Evolutionary conservation across 1,139 yeast species (phyloP).

Genomic region (Yamadazyma atlantica): DNA sequence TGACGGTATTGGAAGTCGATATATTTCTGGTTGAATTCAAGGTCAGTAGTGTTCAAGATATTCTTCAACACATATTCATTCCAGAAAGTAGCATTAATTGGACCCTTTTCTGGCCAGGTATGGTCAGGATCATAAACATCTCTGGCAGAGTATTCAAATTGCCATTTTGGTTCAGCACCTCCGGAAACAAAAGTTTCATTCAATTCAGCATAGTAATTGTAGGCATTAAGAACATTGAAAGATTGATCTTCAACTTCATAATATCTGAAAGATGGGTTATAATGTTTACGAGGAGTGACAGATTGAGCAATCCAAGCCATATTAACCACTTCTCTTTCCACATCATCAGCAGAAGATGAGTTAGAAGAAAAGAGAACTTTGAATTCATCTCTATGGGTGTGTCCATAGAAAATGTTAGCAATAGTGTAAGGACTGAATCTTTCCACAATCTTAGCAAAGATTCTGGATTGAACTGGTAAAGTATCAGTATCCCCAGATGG

Average conservation of each 20-base stretch:
- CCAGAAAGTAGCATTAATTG: conserved; percentile 64
- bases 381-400: conserved; percentile 71
- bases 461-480: conserved; percentile 59
- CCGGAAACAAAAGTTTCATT: conserved; percentile 51
- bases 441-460: conserved; percentile 57
- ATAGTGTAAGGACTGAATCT: conserved; percentile 70
- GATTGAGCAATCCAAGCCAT: conserved; percentile 69
- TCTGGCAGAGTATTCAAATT: conserved; percentile 55
- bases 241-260: conserved; percentile 66
- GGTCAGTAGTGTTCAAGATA: conserved; percentile 33
- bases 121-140: conserved; percentile 44
- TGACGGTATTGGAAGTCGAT: conserved; percentile 48
- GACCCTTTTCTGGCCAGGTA: conserved; percentile 51
- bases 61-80: conserved; percentile 37
- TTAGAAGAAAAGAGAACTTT: conserved; percentile 51
- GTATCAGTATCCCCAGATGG: conserved; percentile 58
- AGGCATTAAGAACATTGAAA: conserved; percentile 60
- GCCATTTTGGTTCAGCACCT: conserved; percentile 55
- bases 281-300: conserved; percentile 58
- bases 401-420: conserved; percentile 70
- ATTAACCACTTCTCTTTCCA: conserved; percentile 39
- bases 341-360: conserved; percentile 30
- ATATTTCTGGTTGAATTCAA: conserved; percentile 47
- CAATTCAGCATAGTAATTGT: conserved; percentile 54
- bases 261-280: conserved; percentile 72